These are phyloP conservation scores for Stagonosporopsis vannaccii DNA, from an alignment of 2,329 filamentous ascomycete genomes.

Conservation along the genomic window DNA sequence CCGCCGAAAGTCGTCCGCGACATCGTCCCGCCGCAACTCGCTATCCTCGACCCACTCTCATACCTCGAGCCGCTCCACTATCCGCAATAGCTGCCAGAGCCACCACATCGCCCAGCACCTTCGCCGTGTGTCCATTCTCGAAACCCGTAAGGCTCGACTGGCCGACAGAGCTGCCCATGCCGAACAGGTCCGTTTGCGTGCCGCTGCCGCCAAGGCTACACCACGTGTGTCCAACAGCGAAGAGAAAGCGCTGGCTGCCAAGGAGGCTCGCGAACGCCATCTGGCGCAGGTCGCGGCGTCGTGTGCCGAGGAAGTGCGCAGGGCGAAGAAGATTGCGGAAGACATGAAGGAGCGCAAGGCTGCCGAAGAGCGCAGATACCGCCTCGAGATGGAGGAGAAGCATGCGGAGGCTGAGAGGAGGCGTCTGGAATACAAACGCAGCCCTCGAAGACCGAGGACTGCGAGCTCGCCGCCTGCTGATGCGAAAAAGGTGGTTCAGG, in stretches of 20 bases:
- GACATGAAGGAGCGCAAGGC: slow-evolving; percentile 82
- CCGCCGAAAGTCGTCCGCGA: slow-evolving; percentile 76
- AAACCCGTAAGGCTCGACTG: slow-evolving; percentile 79
- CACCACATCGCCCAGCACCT: slow-evolving; percentile 81
- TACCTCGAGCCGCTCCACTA: slow-evolving; percentile 66
- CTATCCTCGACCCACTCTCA: slow-evolving; percentile 78
- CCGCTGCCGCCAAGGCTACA: slow-evolving; percentile 75
- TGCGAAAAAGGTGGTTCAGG: slow-evolving; percentile 40
- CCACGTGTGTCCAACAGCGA: slow-evolving; percentile 73
- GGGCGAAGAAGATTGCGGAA: slow-evolving; percentile 83
- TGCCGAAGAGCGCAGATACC: slow-evolving; percentile 73
- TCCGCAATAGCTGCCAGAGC: slow-evolving; percentile 68
- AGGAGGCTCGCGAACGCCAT: slow-evolving; percentile 80
- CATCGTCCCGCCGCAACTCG: slow-evolving; percentile 81
- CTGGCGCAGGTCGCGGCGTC: slow-evolving; percentile 81
- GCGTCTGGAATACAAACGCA: slow-evolving; percentile 63
- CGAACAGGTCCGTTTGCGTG: slow-evolving; percentile 80
- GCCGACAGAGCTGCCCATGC: slow-evolving; percentile 83
- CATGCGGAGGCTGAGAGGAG: slow-evolving; percentile 78
- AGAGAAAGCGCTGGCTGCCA: slow-evolving; percentile 77
- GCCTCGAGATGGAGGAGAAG: slow-evolving; percentile 79
- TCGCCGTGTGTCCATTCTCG: slow-evolving; percentile 79
- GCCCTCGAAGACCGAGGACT: slow-evolving; percentile 65
- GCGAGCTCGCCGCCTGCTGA: slow-evolving; percentile 60
- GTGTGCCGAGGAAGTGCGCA: slow-evolving; percentile 82